These are phyloP conservation scores for Amanita rubescens DNA, from an alignment of 768 basidiomycete genomes.

Conservation along the genomic window DNA sequence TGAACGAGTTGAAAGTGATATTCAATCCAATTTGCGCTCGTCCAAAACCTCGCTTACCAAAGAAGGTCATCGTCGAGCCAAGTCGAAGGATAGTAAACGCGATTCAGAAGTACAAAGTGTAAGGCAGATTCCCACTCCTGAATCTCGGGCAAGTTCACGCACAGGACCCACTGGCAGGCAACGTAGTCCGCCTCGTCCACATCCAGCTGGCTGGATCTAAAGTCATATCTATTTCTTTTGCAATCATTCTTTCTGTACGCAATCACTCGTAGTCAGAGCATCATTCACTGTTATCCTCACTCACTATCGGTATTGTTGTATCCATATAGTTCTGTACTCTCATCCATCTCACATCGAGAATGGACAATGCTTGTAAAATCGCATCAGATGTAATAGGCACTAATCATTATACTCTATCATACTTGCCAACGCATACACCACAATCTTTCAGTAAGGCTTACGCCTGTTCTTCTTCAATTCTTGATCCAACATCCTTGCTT, in stretches of 20 bases:
- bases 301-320: neutral
- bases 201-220: constrained; percentile 46
- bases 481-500: constrained; percentile 85
- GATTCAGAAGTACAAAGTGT: constrained; percentile 13
- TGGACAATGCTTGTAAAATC: neutral
- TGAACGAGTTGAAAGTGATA: constrained; percentile 39
- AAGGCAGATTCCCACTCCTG: constrained; percentile 35
- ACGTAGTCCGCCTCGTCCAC: constrained; percentile 22
- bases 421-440: neutral
- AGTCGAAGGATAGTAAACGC: constrained; percentile 14
- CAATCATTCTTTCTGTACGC: neutral
- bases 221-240: neutral
- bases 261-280: neutral
- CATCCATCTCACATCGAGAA: neutral
- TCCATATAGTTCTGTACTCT: neutral
- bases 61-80: constrained; percentile 4
- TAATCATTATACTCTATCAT: constrained; percentile 3
- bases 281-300: neutral
- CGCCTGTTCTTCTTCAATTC: constrained; percentile 86
- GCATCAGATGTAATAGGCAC: constrained; percentile 1
- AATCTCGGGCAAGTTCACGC: constrained; percentile 33
- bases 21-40: constrained; percentile 10
- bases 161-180: constrained; percentile 21
- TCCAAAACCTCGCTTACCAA: constrained; percentile 13
- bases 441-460: constrained; percentile 62